phyloP scores from a whole-genome alignment of 2,329 filamentous ascomycete genomes.

The Colletotrichum tofieldiae region DNA sequence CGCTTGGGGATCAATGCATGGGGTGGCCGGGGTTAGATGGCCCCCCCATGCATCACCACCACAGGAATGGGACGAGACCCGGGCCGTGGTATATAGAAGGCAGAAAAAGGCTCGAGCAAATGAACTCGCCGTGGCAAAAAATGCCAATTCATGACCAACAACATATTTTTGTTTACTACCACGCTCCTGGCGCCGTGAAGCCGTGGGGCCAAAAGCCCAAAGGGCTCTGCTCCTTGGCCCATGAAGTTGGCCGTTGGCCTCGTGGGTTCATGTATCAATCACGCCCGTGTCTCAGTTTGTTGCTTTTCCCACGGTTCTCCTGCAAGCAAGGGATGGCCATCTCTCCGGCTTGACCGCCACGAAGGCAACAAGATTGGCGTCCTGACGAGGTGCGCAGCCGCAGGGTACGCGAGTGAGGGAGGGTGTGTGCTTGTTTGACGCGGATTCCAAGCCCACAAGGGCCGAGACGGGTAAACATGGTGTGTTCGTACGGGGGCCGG shows the following conservation, averaged over 20 bases:
- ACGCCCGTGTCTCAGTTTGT: conserved; percentile 23
- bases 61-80: conserved; percentile 20
- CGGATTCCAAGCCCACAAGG: too few species aligned
- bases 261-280: conserved; percentile 20
- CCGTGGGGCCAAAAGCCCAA: too few species aligned
- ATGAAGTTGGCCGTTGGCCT: conserved; percentile 26
- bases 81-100: conserved; percentile 29
- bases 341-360: conserved; percentile 32
- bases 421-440: background rate
- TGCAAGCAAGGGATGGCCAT: conserved; percentile 12
- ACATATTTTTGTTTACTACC: background rate
- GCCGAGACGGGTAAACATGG: too few species aligned
- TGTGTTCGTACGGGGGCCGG: too few species aligned
- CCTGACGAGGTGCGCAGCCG: background rate
- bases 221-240: background rate
- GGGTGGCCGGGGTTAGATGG: background rate
- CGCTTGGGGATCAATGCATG: conserved; percentile 10
- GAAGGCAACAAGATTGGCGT: conserved; percentile 16
- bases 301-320: background rate
- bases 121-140: conserved; percentile 36
- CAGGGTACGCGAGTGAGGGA: background rate
- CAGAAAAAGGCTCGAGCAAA: conserved; percentile 37
- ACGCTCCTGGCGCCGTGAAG: background rate
- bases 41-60: background rate
- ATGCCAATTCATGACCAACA: conserved; percentile 31